Evolutionary conservation across 805 yeast genomes (phyloP), one percentile per base, ranked within the genome.

Genomic region (Brettanomyces custersianus): DNA sequence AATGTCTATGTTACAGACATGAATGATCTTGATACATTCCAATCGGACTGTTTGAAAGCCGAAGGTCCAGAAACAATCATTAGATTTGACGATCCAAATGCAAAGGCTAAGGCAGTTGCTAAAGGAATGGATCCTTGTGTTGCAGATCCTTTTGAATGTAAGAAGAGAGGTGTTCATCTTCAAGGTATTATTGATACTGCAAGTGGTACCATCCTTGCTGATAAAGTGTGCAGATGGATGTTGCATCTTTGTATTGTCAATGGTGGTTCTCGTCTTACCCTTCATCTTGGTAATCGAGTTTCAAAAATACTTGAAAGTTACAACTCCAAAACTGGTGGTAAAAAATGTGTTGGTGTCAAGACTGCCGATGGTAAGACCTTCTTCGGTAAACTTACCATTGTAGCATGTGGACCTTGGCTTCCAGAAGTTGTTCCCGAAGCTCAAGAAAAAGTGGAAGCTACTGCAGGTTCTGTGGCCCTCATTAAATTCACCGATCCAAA

Each of bases 191-290:
- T 55, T 20, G 59, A 54, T 38, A 46, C 55, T 20, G 46, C 51
- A 15, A 56, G 58, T 16, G 59, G 64, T 9, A 45, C 55, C 43
- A 46, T 52, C 20, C 32, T 50, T 15, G 60, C 64, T 3, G 57
- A 54, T 32, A 58, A 55, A 40, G 47, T 52, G 17, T 56, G 59
- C 30, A 42, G 49, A 26, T 59, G 57, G 54, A 58, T 55, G 5
- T 29, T 52, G 11, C 42, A 49, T 25, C 34, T 50, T 18, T 46
- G 54, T 39, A 29, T 42, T 19, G 31, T 37, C 29, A 31, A 20
- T 12, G 52, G 52, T n/a, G 47, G 44, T 7, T 47, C 41, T 11
- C 36, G 48, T 13, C 42, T 58, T n/a, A 36, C 34, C 12, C 31
- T 41, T 12, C 49, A 47, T 39, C 41, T 48, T 29, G 60, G 59